phyloP scores from a whole-genome alignment of 1,139 yeast genomes.

The Blastobotrys elegans region DNA sequence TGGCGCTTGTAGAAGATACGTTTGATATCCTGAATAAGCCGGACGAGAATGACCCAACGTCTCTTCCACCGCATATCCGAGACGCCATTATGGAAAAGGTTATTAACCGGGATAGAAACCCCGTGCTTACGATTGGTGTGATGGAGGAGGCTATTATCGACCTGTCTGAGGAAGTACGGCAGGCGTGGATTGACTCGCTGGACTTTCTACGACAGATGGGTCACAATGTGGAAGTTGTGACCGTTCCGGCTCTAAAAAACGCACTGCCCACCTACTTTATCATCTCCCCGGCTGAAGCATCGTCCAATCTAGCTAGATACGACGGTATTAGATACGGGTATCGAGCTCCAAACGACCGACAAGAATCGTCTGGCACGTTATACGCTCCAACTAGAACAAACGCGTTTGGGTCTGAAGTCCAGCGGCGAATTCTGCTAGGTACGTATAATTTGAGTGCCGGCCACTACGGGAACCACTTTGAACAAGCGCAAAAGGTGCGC shows the following conservation, averaged over 20 bases:
- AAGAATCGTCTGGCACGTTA: slow-evolving; percentile 31
- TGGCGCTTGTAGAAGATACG: slow-evolving; percentile 44
- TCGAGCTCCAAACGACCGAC: slow-evolving; percentile 41
- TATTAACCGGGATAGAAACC: slow-evolving; percentile 9
- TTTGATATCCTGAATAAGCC: slow-evolving; percentile 51
- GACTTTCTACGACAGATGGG: slow-evolving; percentile 43
- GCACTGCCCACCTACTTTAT: slow-evolving; percentile 85
- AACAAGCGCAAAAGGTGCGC: slow-evolving; percentile 70
- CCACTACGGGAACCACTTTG: slow-evolving; percentile 71
- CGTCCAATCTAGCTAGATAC: slow-evolving; percentile 82
- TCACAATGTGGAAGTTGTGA: slow-evolving; percentile 55
- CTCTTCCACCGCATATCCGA: slow-evolving; percentile 40
- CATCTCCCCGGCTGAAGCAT: slow-evolving; percentile 87
- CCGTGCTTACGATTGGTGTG: slow-evolving; percentile 54
- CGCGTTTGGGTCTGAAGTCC: slow-evolving; percentile 79
- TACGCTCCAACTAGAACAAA: slow-evolving; percentile 56
- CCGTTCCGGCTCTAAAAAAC: slow-evolving; percentile 61
- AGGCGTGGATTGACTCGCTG: slow-evolving; percentile 46
- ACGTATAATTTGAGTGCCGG: slow-evolving; percentile 76
- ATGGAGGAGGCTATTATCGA: slow-evolving; percentile 63
- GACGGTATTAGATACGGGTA: slow-evolving; percentile 87
- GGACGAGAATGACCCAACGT: slow-evolving; percentile 81
- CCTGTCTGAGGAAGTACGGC: slow-evolving; percentile 44
- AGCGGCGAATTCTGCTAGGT: slow-evolving; percentile 77
- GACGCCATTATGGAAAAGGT: slow-evolving; percentile 14